phyloP scores from a whole-genome alignment of 2,329 filamentous ascomycete genomes.

The Fusarium pilosicola region DNA sequence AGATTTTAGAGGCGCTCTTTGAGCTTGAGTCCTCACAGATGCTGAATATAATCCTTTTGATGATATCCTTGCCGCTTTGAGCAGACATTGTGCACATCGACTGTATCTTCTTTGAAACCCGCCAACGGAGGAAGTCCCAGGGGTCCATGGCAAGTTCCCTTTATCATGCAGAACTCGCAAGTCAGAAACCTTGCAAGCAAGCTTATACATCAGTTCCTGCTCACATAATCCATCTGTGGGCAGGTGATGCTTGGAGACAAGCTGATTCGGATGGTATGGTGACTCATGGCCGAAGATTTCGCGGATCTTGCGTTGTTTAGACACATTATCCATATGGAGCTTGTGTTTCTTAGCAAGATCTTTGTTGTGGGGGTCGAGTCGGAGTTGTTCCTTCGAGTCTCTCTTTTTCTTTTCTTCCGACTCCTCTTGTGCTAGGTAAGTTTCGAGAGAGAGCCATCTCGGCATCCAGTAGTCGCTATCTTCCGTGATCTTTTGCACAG shows the following conservation, averaged over 20 bases:
- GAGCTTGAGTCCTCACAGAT: slow-evolving; percentile 14
- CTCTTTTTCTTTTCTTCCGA: slow-evolving; percentile 24
- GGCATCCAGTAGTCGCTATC: slow-evolving; percentile 45
- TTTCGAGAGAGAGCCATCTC: slow-evolving; percentile 46
- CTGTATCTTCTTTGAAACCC: slow-evolving; percentile 36
- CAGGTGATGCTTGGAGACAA: slow-evolving; percentile 48
- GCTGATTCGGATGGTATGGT: slow-evolving; percentile 51
- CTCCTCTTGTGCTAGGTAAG: slow-evolving; percentile 42
- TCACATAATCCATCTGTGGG: slow-evolving; percentile 47
- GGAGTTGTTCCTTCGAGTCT: slow-evolving; percentile 19
- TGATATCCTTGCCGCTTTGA: slow-evolving; percentile 4
- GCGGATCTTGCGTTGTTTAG: slow-evolving; percentile 48
- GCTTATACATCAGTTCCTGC: slow-evolving; percentile 49
- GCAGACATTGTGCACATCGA: not conserved
- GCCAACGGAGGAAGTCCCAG: slow-evolving; percentile 53
- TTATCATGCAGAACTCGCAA: slow-evolving; percentile 40
- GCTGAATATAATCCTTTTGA: slow-evolving; percentile 10
- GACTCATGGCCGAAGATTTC: slow-evolving; percentile 47
- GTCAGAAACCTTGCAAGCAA: slow-evolving; percentile 49
- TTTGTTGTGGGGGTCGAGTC: slow-evolving; percentile 7
- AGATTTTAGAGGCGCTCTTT: not conserved
- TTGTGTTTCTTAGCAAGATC: slow-evolving; percentile 28
- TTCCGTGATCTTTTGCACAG: slow-evolving; percentile 45
- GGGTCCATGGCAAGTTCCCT: slow-evolving; percentile 50
- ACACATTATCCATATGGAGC: slow-evolving; percentile 46